These are phyloP conservation scores for Phytophthora brassicae DNA, from an alignment of 352 stramenopile genomes.

Conservation along the genomic window DNA sequence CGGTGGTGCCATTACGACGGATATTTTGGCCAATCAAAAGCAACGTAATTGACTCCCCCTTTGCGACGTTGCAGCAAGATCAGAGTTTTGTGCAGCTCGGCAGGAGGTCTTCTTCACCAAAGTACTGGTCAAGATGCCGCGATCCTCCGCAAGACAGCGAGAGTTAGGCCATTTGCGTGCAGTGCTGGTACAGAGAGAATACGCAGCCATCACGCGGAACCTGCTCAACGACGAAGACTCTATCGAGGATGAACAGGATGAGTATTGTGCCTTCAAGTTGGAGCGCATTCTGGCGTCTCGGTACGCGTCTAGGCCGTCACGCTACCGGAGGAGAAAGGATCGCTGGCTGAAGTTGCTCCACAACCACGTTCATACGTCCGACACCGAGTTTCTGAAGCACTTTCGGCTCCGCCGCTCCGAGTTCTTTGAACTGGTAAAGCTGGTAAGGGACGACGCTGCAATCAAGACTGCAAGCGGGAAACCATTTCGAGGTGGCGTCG, in stretches of 20 bases:
- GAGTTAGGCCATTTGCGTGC: not conserved
- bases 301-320: not conserved
- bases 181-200: not conserved
- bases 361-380: not conserved
- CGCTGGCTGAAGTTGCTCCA: slow-evolving; percentile 1
- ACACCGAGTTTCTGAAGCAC: slow-evolving; percentile 4
- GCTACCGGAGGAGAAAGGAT: not conserved
- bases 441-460: not conserved
- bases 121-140: not conserved
- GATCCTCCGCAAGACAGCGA: slow-evolving; percentile 1
- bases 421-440: not conserved
- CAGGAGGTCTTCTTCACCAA: not conserved
- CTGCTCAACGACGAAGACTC: slow-evolving; percentile 4
- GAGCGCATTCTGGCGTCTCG: not conserved
- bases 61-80: slow-evolving; percentile 1
- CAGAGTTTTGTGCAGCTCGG: not conserved
- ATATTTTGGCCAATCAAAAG: slow-evolving; percentile 8
- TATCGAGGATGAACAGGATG: not conserved
- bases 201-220: not conserved
- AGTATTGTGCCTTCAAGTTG: not conserved
- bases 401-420: not conserved
- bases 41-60: not conserved
- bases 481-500: not conserved
- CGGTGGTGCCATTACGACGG: not conserved
- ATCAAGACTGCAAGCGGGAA: not conserved